Conservation (phyloP, 441 rosid species). For the Oxalis stricta region DNA sequence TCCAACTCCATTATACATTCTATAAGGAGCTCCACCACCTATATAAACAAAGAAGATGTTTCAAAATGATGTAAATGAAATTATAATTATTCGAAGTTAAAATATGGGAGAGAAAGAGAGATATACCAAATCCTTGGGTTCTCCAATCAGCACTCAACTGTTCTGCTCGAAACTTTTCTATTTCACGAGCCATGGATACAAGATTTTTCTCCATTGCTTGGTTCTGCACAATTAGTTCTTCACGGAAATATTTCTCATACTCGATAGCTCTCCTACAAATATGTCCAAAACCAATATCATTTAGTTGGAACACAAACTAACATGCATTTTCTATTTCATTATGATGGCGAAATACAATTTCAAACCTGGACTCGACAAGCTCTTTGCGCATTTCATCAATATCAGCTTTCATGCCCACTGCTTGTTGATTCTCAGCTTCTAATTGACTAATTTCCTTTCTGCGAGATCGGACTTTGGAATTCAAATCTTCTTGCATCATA, state of each 20-base stretch:
- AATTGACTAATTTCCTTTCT: slow-evolving; percentile 4
- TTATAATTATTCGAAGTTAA: too few relatives aligned
- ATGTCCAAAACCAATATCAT: background rate
- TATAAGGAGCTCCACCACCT: slow-evolving; percentile 12
- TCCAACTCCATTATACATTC: slow-evolving; percentile 7
- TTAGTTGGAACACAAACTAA: background rate
- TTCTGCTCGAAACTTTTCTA: slow-evolving; percentile 12
- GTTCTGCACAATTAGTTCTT: slow-evolving; percentile 9
- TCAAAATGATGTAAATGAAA: too few relatives aligned
- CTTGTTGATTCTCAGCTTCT: slow-evolving; percentile 13
- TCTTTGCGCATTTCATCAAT: slow-evolving; percentile 9
- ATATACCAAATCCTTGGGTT: slow-evolving; percentile 10
- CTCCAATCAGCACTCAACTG: slow-evolving; percentile 10
- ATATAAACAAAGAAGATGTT: slow-evolving; percentile 3
- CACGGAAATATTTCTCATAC: slow-evolving; percentile 7
- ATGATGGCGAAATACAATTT: background rate
- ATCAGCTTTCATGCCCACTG: slow-evolving; percentile 7
- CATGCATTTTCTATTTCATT: background rate
- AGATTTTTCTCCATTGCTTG: slow-evolving; percentile 14
- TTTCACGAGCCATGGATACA: slow-evolving; percentile 12
- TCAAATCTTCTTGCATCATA: slow-evolving; percentile 7
- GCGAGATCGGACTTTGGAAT: slow-evolving; percentile 6
- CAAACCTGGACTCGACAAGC: slow-evolving; percentile 20
- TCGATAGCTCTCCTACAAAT: slow-evolving; percentile 13
- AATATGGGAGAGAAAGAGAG: background rate